Percentiles rank a stretch among this genome's conserved stretches.
phyloP scores from a whole-genome alignment of 768 basidiomycete genomes.

The Pseudohyphozyma bogoriensis region DNA sequence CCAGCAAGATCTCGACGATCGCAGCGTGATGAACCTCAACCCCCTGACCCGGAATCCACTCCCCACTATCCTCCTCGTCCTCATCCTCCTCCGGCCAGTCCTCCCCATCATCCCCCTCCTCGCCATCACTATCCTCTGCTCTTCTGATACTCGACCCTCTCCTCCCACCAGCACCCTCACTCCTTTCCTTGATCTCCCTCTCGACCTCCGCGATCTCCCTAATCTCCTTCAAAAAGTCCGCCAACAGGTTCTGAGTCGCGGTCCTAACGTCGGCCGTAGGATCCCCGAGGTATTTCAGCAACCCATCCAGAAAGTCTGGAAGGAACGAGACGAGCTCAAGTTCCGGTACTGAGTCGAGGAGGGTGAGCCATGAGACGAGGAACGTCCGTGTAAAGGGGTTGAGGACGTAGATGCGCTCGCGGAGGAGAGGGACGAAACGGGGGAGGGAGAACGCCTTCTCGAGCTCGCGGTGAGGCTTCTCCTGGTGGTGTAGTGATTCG shows the following conservation, averaged over 20 bases:
- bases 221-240: slow-evolving; percentile 83
- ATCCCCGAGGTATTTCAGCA: slow-evolving; percentile 93
- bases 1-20: slow-evolving; percentile 84
- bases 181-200: neutral
- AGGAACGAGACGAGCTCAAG: slow-evolving; percentile 88
- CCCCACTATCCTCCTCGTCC: slow-evolving; percentile 37
- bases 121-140: too few relatives aligned
- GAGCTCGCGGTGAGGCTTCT: slow-evolving; percentile 43
- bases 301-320: slow-evolving; percentile 86
- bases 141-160: neutral
- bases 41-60: slow-evolving; percentile 88
- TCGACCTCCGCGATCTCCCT: slow-evolving; percentile 55
- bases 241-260: slow-evolving; percentile 70
- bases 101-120: slow-evolving; percentile 30
- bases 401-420: slow-evolving; percentile 87
- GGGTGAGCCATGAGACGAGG: slow-evolving; percentile 92
- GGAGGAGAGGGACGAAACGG: slow-evolving; percentile 84
- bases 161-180: slow-evolving; percentile 10
- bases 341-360: slow-evolving; percentile 92
- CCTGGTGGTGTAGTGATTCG: too few relatives aligned
- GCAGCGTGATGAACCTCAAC: slow-evolving; percentile 82
- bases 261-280: slow-evolving; percentile 86
- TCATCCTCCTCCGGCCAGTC: slow-evolving; percentile 38
- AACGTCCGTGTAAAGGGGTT: slow-evolving; percentile 93
- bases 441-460: slow-evolving; percentile 82